A percentile compares a stretch with the other conserved stretches of the same genome.
Evolutionary conservation across 2,329 filamentous ascomycete genomes (phyloP).

Genomic region (Periconia sp.): DNA sequence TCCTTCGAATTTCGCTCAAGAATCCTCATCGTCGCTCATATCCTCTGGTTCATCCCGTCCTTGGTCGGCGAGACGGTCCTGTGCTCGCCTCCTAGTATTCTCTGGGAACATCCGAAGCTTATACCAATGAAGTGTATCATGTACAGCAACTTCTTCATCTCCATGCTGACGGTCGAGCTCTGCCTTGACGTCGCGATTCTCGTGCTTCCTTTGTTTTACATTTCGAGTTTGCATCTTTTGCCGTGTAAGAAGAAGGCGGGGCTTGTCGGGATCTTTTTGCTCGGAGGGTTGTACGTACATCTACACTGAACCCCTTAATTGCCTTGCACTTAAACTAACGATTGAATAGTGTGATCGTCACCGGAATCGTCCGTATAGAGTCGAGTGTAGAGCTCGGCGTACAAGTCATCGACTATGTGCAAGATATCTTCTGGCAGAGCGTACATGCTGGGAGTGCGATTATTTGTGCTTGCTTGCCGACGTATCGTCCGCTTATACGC

Average conservation of each 20-base stretch:
- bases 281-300: too few relatives aligned
- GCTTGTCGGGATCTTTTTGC: too few relatives aligned
- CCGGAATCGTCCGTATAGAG: background rate
- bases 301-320: too few relatives aligned
- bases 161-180: background rate
- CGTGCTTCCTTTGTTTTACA: too few relatives aligned
- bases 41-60: background rate
- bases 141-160: constrained; percentile 1
- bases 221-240: too few relatives aligned
- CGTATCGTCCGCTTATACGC: background rate
- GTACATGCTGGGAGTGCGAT: constrained; percentile 1
- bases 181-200: background rate
- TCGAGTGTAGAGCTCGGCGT: background rate
- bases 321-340: background rate
- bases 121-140: background rate
- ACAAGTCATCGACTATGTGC: constrained; percentile 3
- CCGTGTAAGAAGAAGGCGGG: too few relatives aligned
- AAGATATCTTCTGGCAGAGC: background rate
- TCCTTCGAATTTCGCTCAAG: background rate
- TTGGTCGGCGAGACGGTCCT: background rate
- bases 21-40: constrained; percentile 1
- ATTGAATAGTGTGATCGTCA: background rate
- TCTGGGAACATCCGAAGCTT: background rate
- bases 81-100: constrained; percentile 1
- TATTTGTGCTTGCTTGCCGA: constrained; percentile 1